Base-by-base conservation (phyloP, 176 grass and related monocot genomes). In the Saccharum officinarum region DNA sequence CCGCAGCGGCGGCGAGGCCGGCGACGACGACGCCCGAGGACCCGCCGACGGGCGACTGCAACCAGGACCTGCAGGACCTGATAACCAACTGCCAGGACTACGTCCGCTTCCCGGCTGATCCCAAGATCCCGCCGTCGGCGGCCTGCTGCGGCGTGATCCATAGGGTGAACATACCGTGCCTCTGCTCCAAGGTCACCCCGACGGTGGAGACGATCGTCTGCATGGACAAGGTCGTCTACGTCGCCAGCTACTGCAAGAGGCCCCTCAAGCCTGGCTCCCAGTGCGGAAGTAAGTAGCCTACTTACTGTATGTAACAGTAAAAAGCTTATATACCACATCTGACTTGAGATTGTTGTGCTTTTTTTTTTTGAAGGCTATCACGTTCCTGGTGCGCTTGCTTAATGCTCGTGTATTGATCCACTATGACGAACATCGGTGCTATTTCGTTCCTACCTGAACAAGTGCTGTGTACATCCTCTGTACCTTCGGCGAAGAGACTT, bases 151-250 rank as follows among this genome's bases (percentile, higher is more conserved):
- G 4, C 31, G 80, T 78, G 75, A 11, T 95, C 16, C 69, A 93
- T 71, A 46, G 17, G 5, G 89, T 25, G 23, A 77, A 97, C 79
- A 54, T 97, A 17, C 77, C 87, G 33, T 93, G 94, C 57, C 76
- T 88, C 55, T 97, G 91, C 74, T 49, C 50, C 18, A 88, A 88
- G 62, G 74, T 93, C 63, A 88, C 89, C 6, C 86, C 94, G 46
- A 5, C 6, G 38, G 14, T 92, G 20, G 84, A 82, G 87, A 25
- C 61, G 73, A 0, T 87, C 34, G 47, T 95, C 37, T 86, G 75
- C 79, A 87, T 86, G 66, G 85, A 90, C 34, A 95, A 92, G 82
- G 78, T 88, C 8, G 74, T 90, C 10, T 92, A 75, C 61, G 85
- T 95, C 60, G 82, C 74, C 70, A n/a, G 33, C 8, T 67, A 69